Evolutionary conservation across 768 basidiomycete species (phyloP), one percentile per base, ranked within the genome.

Genomic region (Mycena capillaripes): DNA sequence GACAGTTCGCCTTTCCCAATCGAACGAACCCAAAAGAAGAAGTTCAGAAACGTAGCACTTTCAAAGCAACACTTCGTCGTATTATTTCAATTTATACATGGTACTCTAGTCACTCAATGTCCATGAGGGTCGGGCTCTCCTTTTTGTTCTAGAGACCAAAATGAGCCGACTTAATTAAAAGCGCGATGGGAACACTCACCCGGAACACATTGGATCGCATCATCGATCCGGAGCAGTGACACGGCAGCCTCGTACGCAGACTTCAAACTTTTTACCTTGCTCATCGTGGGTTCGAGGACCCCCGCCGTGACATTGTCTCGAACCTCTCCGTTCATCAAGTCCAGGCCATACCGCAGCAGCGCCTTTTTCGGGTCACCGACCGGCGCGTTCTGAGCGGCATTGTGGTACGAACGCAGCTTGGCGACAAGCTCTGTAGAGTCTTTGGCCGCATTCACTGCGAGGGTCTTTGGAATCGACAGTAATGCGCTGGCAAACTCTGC

Each of bases 401-500:
- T 97, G 86, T 99, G 98, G 84, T 97, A 99, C 12, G 97, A 93
- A 60, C 98, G 93, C 58, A 99, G 86, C 83, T 98, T 98, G 25
- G 98, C 97, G 44, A 99, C 96, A 23, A 99, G 90, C 66, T 98
- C 96, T 1, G 97, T 99, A 42, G 97, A 96, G 80, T 99, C 98
- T 79, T 99, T 99, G 46, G 98, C 98, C 48, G 98, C 98, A 80
- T 99, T 99, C 62, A 99, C 95, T 3, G 98, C 93, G 38, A 99
- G 92, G 23, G 94, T 96, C 84, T 99, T 99, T 55, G 98, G 98
- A 76, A 99, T 99, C 19, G 97, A 90, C 48, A 99, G 87, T 66
- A 99, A 87, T 16, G 98, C 94, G 71, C 88, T 87, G 25, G 98
- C 98, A 81, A 99, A 99, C 81, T 99, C 98, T n/a, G 97, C 98